Base-by-base conservation (phyloP, 2,329 filamentous ascomycete species). In the Aspergillus ustus region DNA sequence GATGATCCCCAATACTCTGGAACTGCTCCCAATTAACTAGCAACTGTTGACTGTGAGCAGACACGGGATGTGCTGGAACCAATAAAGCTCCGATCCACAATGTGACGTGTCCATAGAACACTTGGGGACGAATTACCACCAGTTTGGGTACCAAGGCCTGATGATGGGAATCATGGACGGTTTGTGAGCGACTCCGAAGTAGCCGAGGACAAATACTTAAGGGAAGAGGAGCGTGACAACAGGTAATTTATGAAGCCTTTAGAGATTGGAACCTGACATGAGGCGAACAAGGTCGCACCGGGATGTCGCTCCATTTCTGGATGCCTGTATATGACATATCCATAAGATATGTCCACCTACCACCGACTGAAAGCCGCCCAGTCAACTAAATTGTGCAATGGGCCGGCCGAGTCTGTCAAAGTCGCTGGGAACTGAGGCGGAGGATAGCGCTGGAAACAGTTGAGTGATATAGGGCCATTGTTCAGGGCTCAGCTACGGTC, bases 31-130 rank as follows among this genome's bases (percentile, higher is more conserved):
- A 63, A 62, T 61, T 46, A 19, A 65, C 63, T 53, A 45, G 52
- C 63, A 37, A 48, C 53, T 52, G 19, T 40, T 52, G 61, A 54
- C 57, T 55, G 57, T 49, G 54, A 52, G 56, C 13, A 46, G 59
- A 60, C 46, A 52, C 49, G 54, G 57, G 51, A 59, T 59, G 49
- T 45, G 52, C 43, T 54, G 48, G 58, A 50, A 17, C 55, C 49
- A 52, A 44, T 60, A 52, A 59, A 57, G 56, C 55, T 58, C 58
- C 58, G 52, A 55, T 52, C 34, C 57, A 54, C 55, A 28, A 67
- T 69, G 61, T 67, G 67, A 69, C 62, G 50, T 63, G 63, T 69
- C 67, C 43, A 51, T 54, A 53, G 46, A 51, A 56, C 52, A 25
- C 43, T 57, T 48, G 43, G 44, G 54, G 52, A 48, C 51, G 4